A percentile compares a stretch with the other conserved stretches of the same genome.
These are phyloP conservation scores for Panicum hallii DNA, from an alignment of 202 grass and related monocot species.

Conservation along the genomic window DNA sequence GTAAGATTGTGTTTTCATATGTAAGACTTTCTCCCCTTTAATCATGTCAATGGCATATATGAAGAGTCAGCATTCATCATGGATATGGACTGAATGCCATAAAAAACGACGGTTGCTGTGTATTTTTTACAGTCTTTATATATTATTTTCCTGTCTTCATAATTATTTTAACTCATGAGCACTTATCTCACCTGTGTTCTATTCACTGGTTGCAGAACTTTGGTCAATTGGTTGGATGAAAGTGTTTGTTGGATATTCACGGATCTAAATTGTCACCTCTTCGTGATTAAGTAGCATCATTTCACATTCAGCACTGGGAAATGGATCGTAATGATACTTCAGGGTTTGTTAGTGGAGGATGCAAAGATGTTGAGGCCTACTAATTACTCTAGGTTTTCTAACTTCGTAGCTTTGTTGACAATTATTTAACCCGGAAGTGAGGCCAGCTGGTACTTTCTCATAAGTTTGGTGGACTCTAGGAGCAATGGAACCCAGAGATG, in stretches of 20 bases:
- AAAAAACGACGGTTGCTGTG: slow-evolving; percentile 3
- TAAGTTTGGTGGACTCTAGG: slow-evolving; percentile 32
- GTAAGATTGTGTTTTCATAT: background rate
- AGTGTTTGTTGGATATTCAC: background rate
- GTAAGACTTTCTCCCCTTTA: background rate
- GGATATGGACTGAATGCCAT: background rate
- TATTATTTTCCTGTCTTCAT: background rate
- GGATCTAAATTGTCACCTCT: background rate
- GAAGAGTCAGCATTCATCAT: slow-evolving; percentile 9
- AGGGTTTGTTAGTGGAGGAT: slow-evolving; percentile 98
- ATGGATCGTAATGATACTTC: slow-evolving; percentile 91
- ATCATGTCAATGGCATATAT: background rate
- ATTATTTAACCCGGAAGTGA: slow-evolving; percentile 53
- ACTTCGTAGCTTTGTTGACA: slow-evolving; percentile 46
- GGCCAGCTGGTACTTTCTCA: slow-evolving; percentile 40
- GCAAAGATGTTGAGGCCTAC: slow-evolving; percentile 43
- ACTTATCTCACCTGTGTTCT: slow-evolving; percentile 19
- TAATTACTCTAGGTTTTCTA: slow-evolving; percentile 54
- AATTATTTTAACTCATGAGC: slow-evolving; percentile 23
- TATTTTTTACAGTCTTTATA: background rate
- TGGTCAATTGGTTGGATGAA: slow-evolving; percentile 22
- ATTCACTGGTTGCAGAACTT: slow-evolving; percentile 44
- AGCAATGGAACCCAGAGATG: slow-evolving; percentile 55
- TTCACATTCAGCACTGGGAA: slow-evolving; percentile 40
- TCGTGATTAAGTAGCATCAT: slow-evolving; percentile 27